Conservation (phyloP, 345 rosid species). For the Trapa bicornis region DNA sequence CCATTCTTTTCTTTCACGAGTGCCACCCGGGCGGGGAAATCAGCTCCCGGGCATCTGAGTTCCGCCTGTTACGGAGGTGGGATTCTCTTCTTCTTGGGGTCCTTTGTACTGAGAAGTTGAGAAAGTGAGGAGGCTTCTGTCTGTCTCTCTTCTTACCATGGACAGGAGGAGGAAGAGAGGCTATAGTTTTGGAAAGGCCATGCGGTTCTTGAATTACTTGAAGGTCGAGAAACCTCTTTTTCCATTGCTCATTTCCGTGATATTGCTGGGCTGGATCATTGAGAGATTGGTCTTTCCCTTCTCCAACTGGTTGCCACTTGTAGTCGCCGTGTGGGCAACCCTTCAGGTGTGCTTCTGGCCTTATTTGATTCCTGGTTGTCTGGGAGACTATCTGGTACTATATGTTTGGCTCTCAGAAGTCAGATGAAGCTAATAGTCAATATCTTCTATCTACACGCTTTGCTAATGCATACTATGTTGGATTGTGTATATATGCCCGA, state of each 20-base stretch:
- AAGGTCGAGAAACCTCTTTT: slow-evolving; percentile 50
- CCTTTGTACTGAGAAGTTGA: neutral
- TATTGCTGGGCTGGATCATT: slow-evolving; percentile 55
- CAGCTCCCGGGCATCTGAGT: neutral
- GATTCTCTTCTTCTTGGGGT: neutral
- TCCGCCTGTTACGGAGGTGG: neutral
- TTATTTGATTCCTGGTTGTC: neutral
- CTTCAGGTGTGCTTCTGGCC: slow-evolving; percentile 38
- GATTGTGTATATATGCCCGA: neutral
- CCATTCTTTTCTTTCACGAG: neutral
- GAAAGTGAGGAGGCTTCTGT: neutral
- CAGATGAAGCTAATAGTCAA: neutral
- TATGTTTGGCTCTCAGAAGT: neutral
- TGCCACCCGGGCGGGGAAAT: neutral
- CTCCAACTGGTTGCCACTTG: slow-evolving; percentile 88
- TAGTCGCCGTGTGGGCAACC: slow-evolving; percentile 82
- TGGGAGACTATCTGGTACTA: neutral
- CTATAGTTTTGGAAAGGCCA: slow-evolving; percentile 26
- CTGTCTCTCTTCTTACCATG: neutral
- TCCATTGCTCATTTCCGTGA: slow-evolving; percentile 43
- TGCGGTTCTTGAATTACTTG: slow-evolving; percentile 44
- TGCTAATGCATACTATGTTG: neutral
- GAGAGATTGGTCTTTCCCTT: slow-evolving; percentile 87
- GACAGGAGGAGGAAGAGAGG: slow-evolving; percentile 35
- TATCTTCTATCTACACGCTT: neutral